Percentiles rank a stretch among this genome's conserved stretches.
Conservation (phyloP, 2,329 filamentous ascomycete genomes). For the Dothistroma pini region DNA sequence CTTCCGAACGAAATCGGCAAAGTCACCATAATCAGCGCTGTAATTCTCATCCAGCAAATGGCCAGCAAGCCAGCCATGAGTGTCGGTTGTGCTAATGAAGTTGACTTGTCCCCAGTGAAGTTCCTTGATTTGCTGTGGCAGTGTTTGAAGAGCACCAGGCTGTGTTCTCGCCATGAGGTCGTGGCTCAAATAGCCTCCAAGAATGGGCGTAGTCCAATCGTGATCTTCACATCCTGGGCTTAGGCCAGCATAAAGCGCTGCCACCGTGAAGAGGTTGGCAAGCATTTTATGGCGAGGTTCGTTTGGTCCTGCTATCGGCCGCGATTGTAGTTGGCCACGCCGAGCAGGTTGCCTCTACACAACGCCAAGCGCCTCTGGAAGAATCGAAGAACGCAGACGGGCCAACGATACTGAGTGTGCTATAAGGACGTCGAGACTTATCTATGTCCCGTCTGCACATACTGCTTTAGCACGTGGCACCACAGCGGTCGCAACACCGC, state of each 20-base stretch:
- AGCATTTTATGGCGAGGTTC: conserved; percentile 13
- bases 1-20: conserved; percentile 56
- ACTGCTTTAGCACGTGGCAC: not conserved
- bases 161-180: conserved; percentile 18
- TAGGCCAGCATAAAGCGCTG: conserved; percentile 12
- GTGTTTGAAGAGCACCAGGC: conserved; percentile 17
- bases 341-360: not conserved
- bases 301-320: not conserved
- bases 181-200: conserved; percentile 19
- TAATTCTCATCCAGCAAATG: conserved; percentile 59
- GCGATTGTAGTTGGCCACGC: not conserved
- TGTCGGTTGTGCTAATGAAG: conserved; percentile 52
- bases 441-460: not conserved
- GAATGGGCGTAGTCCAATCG: conserved; percentile 20
- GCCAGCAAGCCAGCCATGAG: conserved; percentile 54
- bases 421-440: not conserved
- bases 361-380: not conserved
- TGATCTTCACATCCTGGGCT: conserved; percentile 19
- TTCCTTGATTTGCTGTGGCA: conserved; percentile 23
- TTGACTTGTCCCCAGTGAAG: conserved; percentile 25
- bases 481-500: not conserved
- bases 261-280: conserved; percentile 6
- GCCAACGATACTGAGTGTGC: not conserved
- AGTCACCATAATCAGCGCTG: conserved; percentile 65
- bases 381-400: not conserved